These are phyloP conservation scores for Hamamelis virginiana DNA, from an alignment of 164 flowering plant species.

Conservation along the genomic window DNA sequence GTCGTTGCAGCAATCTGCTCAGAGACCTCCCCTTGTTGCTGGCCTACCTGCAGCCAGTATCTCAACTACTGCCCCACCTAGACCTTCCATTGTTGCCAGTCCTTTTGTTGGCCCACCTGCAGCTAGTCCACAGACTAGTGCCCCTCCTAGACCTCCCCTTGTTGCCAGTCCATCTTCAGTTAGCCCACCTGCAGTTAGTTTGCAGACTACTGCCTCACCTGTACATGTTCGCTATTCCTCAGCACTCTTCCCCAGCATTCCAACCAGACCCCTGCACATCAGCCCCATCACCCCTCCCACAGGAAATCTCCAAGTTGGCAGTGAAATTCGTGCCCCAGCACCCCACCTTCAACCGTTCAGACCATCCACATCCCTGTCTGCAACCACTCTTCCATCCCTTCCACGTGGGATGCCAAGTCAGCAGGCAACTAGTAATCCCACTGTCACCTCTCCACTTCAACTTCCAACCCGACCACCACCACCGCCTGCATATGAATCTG, in stretches of 20 bases:
- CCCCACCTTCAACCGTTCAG: conserved; percentile 57
- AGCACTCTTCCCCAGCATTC: conserved; percentile 26
- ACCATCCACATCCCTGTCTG: conserved; percentile 20
- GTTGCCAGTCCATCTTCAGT: background rate
- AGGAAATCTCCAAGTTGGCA: conserved; percentile 25
- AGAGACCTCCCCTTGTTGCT: conserved; percentile 13
- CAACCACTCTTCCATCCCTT: conserved; percentile 15
- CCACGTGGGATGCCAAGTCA: conserved; percentile 22
- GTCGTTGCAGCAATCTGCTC: conserved; percentile 21
- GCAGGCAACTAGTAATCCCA: conserved; percentile 12
- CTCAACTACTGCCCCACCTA: too few species aligned
- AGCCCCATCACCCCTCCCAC: conserved; percentile 25
- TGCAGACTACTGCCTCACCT: conserved; percentile 10
- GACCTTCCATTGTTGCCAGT: too few species aligned
- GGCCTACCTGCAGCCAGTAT: conserved; percentile 2
- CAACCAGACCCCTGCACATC: conserved; percentile 23
- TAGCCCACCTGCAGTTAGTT: conserved; percentile 6
- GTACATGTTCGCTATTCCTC: conserved; percentile 29
- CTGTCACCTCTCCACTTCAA: conserved; percentile 17
- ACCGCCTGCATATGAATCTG: conserved; percentile 9
- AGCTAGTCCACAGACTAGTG: too few species aligned
- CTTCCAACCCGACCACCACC: conserved; percentile 10
- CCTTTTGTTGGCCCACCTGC: too few species aligned
- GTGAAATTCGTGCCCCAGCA: conserved; percentile 48
- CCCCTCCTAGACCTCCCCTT: conserved; percentile 10